A percentile compares a stretch with the other conserved stretches of the same genome.
Evolutionary conservation across 495 filamentous ascomycete species (phyloP).

Genomic region (Penicillium daleae): DNA sequence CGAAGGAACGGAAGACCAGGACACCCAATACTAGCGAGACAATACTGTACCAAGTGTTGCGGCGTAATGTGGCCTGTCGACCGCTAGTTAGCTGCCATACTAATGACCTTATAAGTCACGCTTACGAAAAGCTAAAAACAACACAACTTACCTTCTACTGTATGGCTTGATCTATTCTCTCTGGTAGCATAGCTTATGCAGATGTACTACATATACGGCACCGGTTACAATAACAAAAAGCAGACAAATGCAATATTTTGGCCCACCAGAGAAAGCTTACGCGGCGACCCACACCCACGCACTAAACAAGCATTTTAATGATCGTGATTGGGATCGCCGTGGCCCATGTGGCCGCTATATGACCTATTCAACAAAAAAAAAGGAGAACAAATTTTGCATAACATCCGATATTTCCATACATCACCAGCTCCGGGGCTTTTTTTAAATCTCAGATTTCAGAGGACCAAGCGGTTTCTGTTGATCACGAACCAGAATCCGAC

Average conservation of each 20-base stretch:
- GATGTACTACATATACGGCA: too few relatives aligned
- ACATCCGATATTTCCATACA: constrained; percentile 4
- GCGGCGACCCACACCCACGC: constrained; percentile 12
- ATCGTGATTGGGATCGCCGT: constrained; percentile 13
- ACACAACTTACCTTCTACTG: too few relatives aligned
- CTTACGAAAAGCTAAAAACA: too few relatives aligned
- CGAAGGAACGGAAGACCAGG: not conserved
- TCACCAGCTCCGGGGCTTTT: not conserved
- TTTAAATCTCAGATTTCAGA: not conserved
- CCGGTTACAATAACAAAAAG: too few relatives aligned
- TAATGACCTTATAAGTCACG: too few relatives aligned
- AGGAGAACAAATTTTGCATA: not conserved
- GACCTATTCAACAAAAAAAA: not conserved
- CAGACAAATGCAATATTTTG: not conserved
- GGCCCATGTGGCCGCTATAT: not conserved
- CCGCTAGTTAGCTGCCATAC: too few relatives aligned
- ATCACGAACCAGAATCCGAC: not conserved
- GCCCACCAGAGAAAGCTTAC: constrained; percentile 6
- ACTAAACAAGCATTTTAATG: constrained; percentile 1
- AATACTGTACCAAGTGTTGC: too few relatives aligned
- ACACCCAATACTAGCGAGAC: not conserved
- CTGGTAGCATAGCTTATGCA: too few relatives aligned
- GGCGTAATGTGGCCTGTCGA: too few relatives aligned
- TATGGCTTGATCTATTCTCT: too few relatives aligned
- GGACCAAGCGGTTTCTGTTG: not conserved